These are phyloP conservation scores for Bromus sterilis DNA, from an alignment of 176 grass and related monocot species.

Conservation along the genomic window DNA sequence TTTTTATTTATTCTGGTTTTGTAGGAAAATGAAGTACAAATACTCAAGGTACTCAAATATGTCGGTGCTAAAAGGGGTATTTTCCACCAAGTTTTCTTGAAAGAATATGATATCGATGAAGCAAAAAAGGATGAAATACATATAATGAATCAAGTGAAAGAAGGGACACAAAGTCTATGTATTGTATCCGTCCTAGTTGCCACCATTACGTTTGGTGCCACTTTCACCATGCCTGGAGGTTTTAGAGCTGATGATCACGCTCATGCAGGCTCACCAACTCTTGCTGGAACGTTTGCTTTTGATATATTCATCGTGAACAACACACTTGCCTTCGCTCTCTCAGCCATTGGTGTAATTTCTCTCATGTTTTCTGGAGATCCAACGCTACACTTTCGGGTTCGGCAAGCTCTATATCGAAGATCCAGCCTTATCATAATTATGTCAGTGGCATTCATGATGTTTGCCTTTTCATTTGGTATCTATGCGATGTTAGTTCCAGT, in stretches of 20 bases:
- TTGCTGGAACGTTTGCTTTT: neutral
- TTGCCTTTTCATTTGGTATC: neutral
- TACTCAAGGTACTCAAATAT: accelerated
- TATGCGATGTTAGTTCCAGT: neutral
- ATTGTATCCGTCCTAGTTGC: neutral
- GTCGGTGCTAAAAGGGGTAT: neutral
- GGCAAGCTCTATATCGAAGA: accelerated
- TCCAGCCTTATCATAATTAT: neutral
- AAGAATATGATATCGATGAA: neutral
- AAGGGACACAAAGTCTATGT: neutral
- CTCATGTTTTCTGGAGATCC: neutral
- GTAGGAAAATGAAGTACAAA: neutral
- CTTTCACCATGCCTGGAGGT: neutral
- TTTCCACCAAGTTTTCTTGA: neutral
- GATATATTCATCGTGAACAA: neutral
- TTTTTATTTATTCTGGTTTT: neutral
- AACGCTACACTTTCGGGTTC: neutral
- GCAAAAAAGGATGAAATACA: neutral
- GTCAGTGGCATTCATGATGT: neutral
- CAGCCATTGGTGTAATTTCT: neutral
- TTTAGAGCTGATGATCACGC: neutral
- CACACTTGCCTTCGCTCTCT: neutral
- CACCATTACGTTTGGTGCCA: neutral
- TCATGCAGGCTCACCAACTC: neutral
- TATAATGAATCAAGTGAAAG: neutral